These are phyloP conservation scores for Kuraishia borneana DNA, from an alignment of 805 yeast species.

Conservation along the genomic window DNA sequence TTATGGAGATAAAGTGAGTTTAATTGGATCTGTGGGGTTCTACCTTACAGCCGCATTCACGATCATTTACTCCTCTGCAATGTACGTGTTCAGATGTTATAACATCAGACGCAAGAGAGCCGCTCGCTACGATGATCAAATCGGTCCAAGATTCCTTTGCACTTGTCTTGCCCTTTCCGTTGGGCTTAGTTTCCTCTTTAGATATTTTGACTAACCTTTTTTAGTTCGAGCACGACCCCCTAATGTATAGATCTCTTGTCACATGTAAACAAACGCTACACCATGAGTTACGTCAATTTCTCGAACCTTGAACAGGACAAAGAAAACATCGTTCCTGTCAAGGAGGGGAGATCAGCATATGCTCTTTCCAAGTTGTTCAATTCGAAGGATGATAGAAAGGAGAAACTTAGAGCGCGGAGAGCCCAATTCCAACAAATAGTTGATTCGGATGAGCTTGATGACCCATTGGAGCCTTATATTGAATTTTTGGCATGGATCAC, in stretches of 20 bases:
- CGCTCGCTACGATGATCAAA: conserved; percentile 72
- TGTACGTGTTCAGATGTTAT: conserved; percentile 72
- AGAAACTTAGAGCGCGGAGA: conserved; percentile 22
- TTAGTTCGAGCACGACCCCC: not conserved
- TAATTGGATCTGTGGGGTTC: conserved; percentile 80
- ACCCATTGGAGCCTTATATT: conserved; percentile 70
- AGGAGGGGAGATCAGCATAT: conserved; percentile 58
- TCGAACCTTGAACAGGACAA: conserved; percentile 46
- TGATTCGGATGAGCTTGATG: conserved; percentile 57
- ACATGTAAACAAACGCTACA: not conserved
- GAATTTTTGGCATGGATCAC: conserved; percentile 70
- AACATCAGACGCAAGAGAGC: conserved; percentile 78
- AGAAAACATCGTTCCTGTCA: conserved; percentile 62
- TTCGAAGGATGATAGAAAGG: conserved; percentile 8
- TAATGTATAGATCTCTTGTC: not conserved
- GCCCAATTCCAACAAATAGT: conserved; percentile 38
- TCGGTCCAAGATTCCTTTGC: conserved; percentile 84
- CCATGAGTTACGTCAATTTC: conserved; percentile 11
- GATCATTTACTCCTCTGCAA: conserved; percentile 57
- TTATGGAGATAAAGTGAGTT: conserved; percentile 67
- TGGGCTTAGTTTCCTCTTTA: conserved; percentile 46
- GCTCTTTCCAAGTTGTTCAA: conserved; percentile 36
- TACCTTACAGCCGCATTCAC: conserved; percentile 71
- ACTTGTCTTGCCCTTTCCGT: conserved; percentile 61
- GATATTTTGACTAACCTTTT: conserved; percentile 21